Evolutionary conservation across 1,139 yeast species (phyloP).

Genomic region (Nakaseomyces delphensis): DNA sequence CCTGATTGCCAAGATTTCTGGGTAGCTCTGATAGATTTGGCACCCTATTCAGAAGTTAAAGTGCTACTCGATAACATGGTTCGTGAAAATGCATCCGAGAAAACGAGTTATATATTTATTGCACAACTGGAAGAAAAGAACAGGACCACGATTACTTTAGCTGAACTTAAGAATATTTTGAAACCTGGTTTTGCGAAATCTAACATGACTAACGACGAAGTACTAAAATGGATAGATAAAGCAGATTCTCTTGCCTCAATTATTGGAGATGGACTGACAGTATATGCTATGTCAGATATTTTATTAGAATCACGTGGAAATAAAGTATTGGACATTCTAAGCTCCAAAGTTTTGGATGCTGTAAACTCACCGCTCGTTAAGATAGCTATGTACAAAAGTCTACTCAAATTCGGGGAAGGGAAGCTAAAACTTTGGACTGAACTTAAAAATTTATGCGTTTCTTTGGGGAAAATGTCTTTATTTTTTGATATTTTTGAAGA

Average conservation of each 20-base stretch:
- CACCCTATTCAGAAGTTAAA: slow-evolving; percentile 42
- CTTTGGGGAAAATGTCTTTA: slow-evolving; percentile 27
- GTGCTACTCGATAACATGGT: slow-evolving; percentile 52
- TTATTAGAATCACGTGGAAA: slow-evolving; percentile 22
- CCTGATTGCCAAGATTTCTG: slow-evolving; percentile 62
- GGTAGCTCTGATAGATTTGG: slow-evolving; percentile 42
- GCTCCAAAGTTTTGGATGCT: not conserved
- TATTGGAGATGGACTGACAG: slow-evolving; percentile 21
- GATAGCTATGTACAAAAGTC: slow-evolving; percentile 9
- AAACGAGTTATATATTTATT: slow-evolving; percentile 63
- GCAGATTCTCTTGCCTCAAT: slow-evolving; percentile 37
- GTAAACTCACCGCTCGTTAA: not conserved
- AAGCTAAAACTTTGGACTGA: slow-evolving; percentile 49
- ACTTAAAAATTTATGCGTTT: slow-evolving; percentile 42
- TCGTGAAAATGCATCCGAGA: slow-evolving; percentile 42
- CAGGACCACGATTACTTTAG: slow-evolving; percentile 34
- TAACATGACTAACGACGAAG: not conserved
- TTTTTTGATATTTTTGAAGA: slow-evolving; percentile 45
- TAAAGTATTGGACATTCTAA: not conserved
- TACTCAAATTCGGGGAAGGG: slow-evolving; percentile 39
- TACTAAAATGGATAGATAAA: slow-evolving; percentile 41
- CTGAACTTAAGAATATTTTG: slow-evolving; percentile 14
- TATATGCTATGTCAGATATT: slow-evolving; percentile 20
- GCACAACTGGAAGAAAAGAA: slow-evolving; percentile 59
- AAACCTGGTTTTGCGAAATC: not conserved